Evolutionary conservation across 2,329 filamentous ascomycete genomes (phyloP), one percentile per base, ranked within the genome.

Genomic region (Harringtonia aguacate): DNA sequence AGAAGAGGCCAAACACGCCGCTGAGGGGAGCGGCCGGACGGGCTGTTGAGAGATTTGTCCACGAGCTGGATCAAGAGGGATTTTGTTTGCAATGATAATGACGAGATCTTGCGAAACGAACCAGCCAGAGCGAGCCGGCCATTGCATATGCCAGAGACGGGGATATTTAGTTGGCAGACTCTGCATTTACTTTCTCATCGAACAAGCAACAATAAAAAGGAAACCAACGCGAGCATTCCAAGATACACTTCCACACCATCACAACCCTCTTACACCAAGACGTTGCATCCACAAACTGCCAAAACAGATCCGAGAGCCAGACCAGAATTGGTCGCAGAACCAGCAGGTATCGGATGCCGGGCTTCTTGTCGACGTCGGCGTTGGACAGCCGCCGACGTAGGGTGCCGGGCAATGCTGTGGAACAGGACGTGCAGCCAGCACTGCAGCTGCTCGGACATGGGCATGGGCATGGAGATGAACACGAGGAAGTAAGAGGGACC

Each of bases 241-340:
- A n/a, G n/a, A n/a, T n/a, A n/a, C n/a, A n/a, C n/a, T n/a, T n/a
- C n/a, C n/a, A n/a, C n/a, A n/a, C n/a, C n/a, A n/a, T n/a, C n/a
- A n/a, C n/a, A n/a, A n/a, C n/a, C n/a, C n/a, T n/a, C n/a, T n/a
- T n/a, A n/a, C n/a, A n/a, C n/a, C n/a, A n/a, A n/a, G n/a, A 53
- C 12, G 55, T 57, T 62, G 54, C 68, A 64, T 81, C 77, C 7
- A 81, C 64, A 1, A 59, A 58, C 24, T 75, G 65, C 72, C 74
- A 79, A 52, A 79, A 79, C 4, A 81, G 45, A 56, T 81, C 77
- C 2, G 72, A 70, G 6, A 67, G 62, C 67, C 74, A 79, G 7
- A 79, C 61, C 1, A 70, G 61, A 2, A 63, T 45, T 4, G 61
- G 52, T 5, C 54, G 56, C 3, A 65, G 41, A 5, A 62, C 40